Percentiles rank a stretch among this genome's conserved stretches.
phyloP scores from a whole-genome alignment of 352 stramenopile genomes.

The Ophiocytium majus region DNA sequence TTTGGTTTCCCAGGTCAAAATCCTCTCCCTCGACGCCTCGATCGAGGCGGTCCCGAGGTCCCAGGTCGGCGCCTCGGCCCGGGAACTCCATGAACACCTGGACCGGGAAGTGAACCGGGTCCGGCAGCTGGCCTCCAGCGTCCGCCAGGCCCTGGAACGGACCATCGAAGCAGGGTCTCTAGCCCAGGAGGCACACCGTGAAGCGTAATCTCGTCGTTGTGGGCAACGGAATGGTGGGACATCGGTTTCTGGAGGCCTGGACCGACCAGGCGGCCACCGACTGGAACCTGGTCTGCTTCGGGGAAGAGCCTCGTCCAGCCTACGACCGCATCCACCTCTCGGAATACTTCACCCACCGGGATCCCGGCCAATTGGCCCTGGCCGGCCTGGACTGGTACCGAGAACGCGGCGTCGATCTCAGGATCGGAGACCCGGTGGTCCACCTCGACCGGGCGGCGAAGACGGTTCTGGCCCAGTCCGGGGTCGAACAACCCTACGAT shows the following conservation, averaged over 20 bases:
- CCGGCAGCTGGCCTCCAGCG: too few species aligned
- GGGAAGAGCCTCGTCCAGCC: conserved; percentile 78
- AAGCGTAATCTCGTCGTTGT: conserved; percentile 39
- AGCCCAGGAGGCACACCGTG: too few species aligned
- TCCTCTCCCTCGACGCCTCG: too few species aligned
- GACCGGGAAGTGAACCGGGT: too few species aligned
- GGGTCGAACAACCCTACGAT: conserved; percentile 74
- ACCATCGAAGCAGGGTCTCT: too few species aligned
- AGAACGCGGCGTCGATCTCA: not conserved
- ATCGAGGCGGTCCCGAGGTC: too few species aligned
- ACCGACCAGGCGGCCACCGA: conserved; percentile 63
- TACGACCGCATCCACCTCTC: conserved; percentile 85
- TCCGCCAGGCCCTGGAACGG: too few species aligned
- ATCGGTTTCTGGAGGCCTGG: conserved; percentile 47
- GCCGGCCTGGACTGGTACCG: conserved; percentile 56
- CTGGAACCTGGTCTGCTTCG: conserved; percentile 78
- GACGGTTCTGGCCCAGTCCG: not conserved
- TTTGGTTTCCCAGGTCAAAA: too few species aligned
- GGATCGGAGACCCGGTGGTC: too few species aligned
- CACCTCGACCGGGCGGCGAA: not conserved
- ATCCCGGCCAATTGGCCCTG: conserved; percentile 76
- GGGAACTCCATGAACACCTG: too few species aligned
- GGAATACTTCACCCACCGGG: conserved; percentile 82
- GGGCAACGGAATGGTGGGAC: conserved; percentile 51
- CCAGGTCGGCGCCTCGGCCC: too few species aligned